phyloP scores from a whole-genome alignment of 2,329 filamentous ascomycete genomes.

The Cyanodermella asteris region DNA sequence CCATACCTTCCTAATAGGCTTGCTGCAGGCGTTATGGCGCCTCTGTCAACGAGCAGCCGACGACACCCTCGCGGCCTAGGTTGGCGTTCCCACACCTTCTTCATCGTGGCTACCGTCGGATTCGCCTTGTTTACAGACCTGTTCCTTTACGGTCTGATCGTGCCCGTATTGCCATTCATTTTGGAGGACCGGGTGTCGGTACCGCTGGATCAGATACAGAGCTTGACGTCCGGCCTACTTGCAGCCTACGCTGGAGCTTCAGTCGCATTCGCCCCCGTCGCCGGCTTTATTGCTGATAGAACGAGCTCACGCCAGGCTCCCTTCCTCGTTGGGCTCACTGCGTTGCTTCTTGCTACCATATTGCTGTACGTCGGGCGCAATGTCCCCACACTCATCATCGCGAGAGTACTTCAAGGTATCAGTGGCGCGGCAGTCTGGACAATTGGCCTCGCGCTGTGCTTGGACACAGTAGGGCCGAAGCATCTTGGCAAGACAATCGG shows the following conservation, averaged over 20 bases:
- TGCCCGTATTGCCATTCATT: slow-evolving; percentile 36
- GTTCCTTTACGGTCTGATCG: slow-evolving; percentile 36
- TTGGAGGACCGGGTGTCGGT: slow-evolving; percentile 28
- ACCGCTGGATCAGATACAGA: slow-evolving; percentile 27
- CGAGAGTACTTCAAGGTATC: slow-evolving; percentile 33
- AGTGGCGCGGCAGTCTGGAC: slow-evolving; percentile 39
- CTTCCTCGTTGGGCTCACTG: slow-evolving; percentile 33
- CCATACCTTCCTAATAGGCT: too few species aligned
- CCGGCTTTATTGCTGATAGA: slow-evolving; percentile 32
- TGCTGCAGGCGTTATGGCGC: neutral
- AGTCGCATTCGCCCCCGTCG: slow-evolving; percentile 27
- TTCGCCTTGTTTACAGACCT: slow-evolving; percentile 19
- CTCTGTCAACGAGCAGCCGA: neutral
- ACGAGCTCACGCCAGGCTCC: slow-evolving; percentile 29
- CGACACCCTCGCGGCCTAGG: slow-evolving; percentile 10
- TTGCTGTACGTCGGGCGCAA: slow-evolving; percentile 30
- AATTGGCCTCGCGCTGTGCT: slow-evolving; percentile 33
- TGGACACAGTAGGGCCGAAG: slow-evolving; percentile 35
- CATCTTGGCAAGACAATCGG: slow-evolving; percentile 40
- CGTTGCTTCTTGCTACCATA: slow-evolving; percentile 30
- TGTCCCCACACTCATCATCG: slow-evolving; percentile 25
- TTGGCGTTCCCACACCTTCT: slow-evolving; percentile 32
- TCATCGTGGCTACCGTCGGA: slow-evolving; percentile 31
- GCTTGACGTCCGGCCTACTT: slow-evolving; percentile 29
- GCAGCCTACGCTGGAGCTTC: slow-evolving; percentile 31